phyloP scores from a whole-genome alignment of 1,284 basidiomycete species.

The Neotropicomus parvogracilis region DNA sequence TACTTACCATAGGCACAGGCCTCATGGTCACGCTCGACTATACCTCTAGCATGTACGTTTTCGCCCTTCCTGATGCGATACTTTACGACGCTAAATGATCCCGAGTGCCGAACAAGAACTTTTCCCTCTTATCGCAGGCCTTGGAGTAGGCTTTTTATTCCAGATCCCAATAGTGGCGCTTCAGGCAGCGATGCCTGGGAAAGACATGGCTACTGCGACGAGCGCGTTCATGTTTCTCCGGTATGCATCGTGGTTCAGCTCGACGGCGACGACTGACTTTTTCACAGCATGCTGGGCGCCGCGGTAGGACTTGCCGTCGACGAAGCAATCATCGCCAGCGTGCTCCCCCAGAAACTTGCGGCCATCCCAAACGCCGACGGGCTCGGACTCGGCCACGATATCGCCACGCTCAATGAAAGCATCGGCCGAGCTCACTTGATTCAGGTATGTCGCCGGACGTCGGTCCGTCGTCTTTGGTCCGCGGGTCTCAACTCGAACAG shows the following conservation, averaged over 20 bases:
- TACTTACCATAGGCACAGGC: slow-evolving; percentile 62
- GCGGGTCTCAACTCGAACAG: slow-evolving; percentile 27
- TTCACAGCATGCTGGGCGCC: slow-evolving; percentile 59
- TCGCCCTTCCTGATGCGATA: not conserved
- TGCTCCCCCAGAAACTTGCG: slow-evolving; percentile 51
- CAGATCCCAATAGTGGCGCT: slow-evolving; percentile 67
- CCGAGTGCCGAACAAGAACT: slow-evolving; percentile 55
- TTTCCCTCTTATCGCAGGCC: slow-evolving; percentile 56
- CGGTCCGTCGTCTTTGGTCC: not conserved
- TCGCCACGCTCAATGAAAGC: slow-evolving; percentile 51
- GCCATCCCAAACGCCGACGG: slow-evolving; percentile 43
- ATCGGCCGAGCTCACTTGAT: slow-evolving; percentile 53
- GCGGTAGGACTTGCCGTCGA: slow-evolving; percentile 71
- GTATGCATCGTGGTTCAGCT: not conserved
- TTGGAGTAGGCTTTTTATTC: slow-evolving; percentile 66
- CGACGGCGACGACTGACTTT: not conserved
- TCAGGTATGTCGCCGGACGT: slow-evolving; percentile 39
- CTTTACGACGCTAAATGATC: not conserved
- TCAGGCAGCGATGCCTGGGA: slow-evolving; percentile 78
- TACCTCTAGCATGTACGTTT: slow-evolving; percentile 43
- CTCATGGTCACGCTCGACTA: slow-evolving; percentile 55
- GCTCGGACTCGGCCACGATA: slow-evolving; percentile 42
- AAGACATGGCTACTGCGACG: slow-evolving; percentile 78
- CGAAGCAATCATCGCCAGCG: slow-evolving; percentile 62
- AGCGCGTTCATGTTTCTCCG: slow-evolving; percentile 65